Evolutionary conservation across 2,329 filamentous ascomycete genomes (phyloP).

Genomic region (Claviceps cyperi): DNA sequence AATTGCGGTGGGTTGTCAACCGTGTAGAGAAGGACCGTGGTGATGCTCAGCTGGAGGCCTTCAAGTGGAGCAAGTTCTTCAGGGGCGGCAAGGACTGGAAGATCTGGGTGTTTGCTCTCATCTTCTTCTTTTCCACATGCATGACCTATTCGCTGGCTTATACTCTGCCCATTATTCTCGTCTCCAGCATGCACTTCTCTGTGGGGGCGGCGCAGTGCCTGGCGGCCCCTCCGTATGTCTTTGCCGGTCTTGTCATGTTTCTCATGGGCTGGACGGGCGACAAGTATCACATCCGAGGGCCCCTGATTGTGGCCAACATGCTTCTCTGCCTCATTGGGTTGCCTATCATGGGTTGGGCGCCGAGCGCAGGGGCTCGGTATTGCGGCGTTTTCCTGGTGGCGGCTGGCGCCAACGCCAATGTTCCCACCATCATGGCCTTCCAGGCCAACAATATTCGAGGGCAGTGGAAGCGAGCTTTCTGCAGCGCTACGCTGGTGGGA

Average conservation of each 20-base stretch:
- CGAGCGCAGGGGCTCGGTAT: constrained; percentile 44
- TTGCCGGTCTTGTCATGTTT: constrained; percentile 50
- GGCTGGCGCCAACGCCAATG: constrained; percentile 62
- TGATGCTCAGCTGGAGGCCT: constrained; percentile 39
- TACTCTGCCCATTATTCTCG: constrained; percentile 64
- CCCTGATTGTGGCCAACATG: constrained; percentile 52
- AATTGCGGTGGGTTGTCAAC: constrained; percentile 36
- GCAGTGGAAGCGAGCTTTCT: constrained; percentile 78
- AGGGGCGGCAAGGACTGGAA: constrained; percentile 35
- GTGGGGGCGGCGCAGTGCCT: constrained; percentile 54
- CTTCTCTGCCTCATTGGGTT: constrained; percentile 53
- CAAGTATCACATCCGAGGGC: constrained; percentile 49
- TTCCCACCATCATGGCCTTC: constrained; percentile 62
- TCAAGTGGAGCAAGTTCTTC: constrained; percentile 33
- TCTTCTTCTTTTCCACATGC: constrained; percentile 53
- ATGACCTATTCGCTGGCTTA: constrained; percentile 64
- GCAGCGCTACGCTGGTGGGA: constrained; percentile 60
- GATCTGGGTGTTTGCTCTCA: constrained; percentile 46
- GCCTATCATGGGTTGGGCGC: constrained; percentile 56
- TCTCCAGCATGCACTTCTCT: constrained; percentile 46
- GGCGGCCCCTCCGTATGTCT: constrained; percentile 52
- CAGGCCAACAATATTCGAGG: constrained; percentile 81
- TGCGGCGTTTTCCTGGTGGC: constrained; percentile 65
- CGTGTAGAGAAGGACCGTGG: constrained; percentile 44
- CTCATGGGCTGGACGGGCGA: constrained; percentile 49